A percentile compares a stretch with the other conserved stretches of the same genome.
phyloP scores from a whole-genome alignment of 2,329 filamentous ascomycete genomes.

The Aspergillus udagawae region DNA sequence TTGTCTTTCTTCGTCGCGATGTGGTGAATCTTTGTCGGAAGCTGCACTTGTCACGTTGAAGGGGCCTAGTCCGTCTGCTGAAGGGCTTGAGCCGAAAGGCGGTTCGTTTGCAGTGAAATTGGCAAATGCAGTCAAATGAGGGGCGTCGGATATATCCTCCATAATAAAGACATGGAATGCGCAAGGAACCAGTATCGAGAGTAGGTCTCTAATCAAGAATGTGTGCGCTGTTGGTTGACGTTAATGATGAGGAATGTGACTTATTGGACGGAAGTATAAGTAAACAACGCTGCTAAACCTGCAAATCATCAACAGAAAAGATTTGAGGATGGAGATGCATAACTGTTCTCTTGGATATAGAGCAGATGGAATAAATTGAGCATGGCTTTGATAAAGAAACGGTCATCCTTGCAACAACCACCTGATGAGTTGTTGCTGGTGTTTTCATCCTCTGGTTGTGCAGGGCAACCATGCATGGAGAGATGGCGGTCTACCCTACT shows the following conservation, averaged over 20 bases:
- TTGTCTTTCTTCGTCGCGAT: slow-evolving; percentile 7
- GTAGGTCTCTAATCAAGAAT: not conserved
- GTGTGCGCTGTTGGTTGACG: not conserved
- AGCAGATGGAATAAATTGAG: not conserved
- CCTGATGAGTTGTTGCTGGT: slow-evolving; percentile 8
- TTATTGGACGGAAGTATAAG: not conserved
- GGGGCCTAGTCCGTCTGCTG: not conserved
- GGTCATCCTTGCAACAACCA: not conserved
- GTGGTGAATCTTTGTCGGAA: not conserved
- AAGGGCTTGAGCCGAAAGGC: not conserved
- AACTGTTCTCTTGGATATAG: not conserved
- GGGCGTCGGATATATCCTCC: not conserved
- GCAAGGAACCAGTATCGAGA: not conserved
- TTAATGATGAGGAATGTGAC: not conserved
- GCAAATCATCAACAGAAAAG: not conserved
- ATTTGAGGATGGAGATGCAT: not conserved
- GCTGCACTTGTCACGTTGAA: not conserved
- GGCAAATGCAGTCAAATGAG: not conserved
- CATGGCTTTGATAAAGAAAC: not conserved
- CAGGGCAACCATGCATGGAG: slow-evolving; percentile 13
- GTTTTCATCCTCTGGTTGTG: slow-evolving; percentile 12
- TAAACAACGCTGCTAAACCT: not conserved
- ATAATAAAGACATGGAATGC: not conserved
- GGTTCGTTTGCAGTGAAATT: not conserved
- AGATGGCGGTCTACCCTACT: not conserved